Evolutionary conservation across 805 yeast species (phyloP), one percentile per base, ranked within the genome.

Genomic region (Lipomyces orientalis): DNA sequence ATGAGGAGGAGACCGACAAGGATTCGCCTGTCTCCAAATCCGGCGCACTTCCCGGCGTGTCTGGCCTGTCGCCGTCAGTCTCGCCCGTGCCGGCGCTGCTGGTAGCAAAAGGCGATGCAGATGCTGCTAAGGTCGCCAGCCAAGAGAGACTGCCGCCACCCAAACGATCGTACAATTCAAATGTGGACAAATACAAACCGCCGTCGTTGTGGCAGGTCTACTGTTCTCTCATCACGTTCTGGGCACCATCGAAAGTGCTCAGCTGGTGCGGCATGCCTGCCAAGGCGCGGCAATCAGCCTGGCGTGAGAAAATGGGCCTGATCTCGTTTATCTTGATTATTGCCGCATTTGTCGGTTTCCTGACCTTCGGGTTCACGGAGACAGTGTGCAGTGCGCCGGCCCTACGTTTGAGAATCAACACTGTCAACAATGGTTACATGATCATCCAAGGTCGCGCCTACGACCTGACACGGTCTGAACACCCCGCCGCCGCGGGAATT

Each of bases 271-370:
- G 98, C 2, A 84, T 94, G 84, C 84, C 85, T 43, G 87, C 90
- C 25, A 86, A 87, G 72, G 93, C 88, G 56, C 86, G 97, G 67
- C 98, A 93, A 76, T 87, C 87, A 82, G 98, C 98, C 0, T 95
- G 99, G 99, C 85, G 99, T 75, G 99, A 95, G 76, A 94, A 94
- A 76, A 90, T 93, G 64, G 98, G 92, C 1, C 82, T 95, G 56
- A 82, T 94, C 56, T 84, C 95, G 0, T 83, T 93, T 64, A 93
- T 94, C 73, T 71, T 89, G 22, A 84, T 85, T 72, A 80, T 90
- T 58, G 98, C 95, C 64, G 87, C 91, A 0, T 77, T 90, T 62
- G 90, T 93, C 52, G 97, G 97, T 0, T 95, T 84, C 76, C 81
- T 94, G 72, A 92, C 97, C 1, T 94, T 94, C 80, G 98, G 98